A percentile compares a stretch with the other conserved stretches of the same genome.
Conservation (phyloP, 352 stramenopile species). For the Phytophthora megakarya region DNA sequence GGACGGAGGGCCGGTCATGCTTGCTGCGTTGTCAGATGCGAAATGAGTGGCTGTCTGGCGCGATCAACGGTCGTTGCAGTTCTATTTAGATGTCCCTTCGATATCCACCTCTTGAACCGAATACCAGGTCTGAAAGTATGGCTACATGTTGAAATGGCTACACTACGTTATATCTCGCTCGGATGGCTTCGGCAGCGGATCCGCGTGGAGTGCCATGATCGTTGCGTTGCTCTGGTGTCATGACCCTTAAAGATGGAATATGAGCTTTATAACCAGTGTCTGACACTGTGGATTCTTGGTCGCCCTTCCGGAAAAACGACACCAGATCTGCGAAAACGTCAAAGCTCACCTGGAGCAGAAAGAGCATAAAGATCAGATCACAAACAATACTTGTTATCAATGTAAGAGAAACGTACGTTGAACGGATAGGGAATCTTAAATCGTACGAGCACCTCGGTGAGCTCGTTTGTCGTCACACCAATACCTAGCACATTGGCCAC, state of each 20-base stretch:
- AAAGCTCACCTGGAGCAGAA: constrained; percentile 56
- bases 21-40: constrained; percentile 9
- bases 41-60: constrained; percentile 32
- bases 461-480: constrained; percentile 49
- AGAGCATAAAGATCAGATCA: not conserved
- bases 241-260: constrained; percentile 18
- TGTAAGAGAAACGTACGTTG: constrained; percentile 36
- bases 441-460: constrained; percentile 38
- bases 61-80: constrained; percentile 11
- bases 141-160: constrained; percentile 22
- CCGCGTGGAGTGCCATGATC: constrained; percentile 4
- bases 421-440: constrained; percentile 44
- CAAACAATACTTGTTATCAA: not conserved
- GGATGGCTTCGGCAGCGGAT: constrained; percentile 40
- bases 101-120: constrained; percentile 20
- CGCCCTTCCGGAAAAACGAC: constrained; percentile 36
- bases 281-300: not conserved
- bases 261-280: not conserved
- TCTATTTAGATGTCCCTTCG: not conserved
- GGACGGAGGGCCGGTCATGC: constrained; percentile 60
- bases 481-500: constrained; percentile 67
- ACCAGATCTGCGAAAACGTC: constrained; percentile 65
- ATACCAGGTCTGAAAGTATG: constrained; percentile 21
- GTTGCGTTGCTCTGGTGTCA: constrained; percentile 11
- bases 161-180: constrained; percentile 8